A percentile compares a stretch with the other conserved stretches of the same genome.
Conservation (phyloP, 345 rosid genomes). For the Stellera chamaejasme region DNA sequence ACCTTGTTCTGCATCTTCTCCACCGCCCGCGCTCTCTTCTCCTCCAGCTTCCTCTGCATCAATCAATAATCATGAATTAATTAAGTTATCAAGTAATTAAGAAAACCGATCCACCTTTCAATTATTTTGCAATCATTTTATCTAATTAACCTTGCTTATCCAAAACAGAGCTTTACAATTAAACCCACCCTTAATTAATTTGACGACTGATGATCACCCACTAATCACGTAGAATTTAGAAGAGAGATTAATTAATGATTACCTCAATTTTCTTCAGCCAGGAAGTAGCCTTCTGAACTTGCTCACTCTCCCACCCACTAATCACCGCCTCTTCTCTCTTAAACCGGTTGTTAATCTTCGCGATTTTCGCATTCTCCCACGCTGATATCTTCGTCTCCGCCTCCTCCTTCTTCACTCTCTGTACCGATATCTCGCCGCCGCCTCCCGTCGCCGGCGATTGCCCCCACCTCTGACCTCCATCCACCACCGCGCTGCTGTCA, state of each 20-base stretch:
- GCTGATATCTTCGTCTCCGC: conserved; percentile 90
- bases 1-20: conserved; percentile 90
- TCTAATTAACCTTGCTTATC: too few species aligned
- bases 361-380: conserved; percentile 84
- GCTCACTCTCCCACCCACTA: conserved; percentile 87
- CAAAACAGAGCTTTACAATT: too few species aligned
- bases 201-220: background rate
- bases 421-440: conserved; percentile 40
- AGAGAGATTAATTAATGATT: background rate
- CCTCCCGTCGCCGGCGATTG: conserved; percentile 15
- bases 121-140: too few species aligned
- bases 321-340: conserved; percentile 92
- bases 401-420: conserved; percentile 87
- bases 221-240: background rate
- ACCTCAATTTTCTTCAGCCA: conserved; percentile 98
- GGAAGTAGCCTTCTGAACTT: conserved; percentile 64
- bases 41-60: conserved; percentile 87
- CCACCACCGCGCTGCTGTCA: conserved; percentile 27
- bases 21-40: conserved; percentile 68
- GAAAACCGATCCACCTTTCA: too few species aligned
- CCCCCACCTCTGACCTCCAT: conserved; percentile 12
- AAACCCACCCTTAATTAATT: too few species aligned
- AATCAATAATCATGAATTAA: background rate
- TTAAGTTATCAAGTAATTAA: too few species aligned
- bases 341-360: conserved; percentile 83